Percentiles rank a stretch among this genome's conserved stretches.
Evolutionary conservation across 768 basidiomycete species (phyloP).

Genomic region (Cyclocybe aegerita): DNA sequence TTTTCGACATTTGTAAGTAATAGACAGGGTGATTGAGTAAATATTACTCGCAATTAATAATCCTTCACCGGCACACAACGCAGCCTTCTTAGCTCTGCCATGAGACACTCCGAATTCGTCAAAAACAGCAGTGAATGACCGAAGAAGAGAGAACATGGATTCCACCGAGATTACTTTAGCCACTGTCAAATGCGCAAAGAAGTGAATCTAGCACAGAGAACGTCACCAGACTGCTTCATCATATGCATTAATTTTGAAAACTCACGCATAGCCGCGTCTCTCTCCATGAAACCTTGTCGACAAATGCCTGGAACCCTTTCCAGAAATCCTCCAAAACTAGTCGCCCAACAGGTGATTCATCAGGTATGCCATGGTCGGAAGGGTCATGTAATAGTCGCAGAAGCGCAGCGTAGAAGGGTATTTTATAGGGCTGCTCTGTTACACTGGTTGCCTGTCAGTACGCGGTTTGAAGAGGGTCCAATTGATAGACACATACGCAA

Average conservation of each 20-base stretch:
- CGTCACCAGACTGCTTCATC: constrained; percentile 1
- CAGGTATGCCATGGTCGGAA: constrained; percentile 33
- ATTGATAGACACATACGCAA: constrained; percentile 47
- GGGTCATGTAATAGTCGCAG: constrained; percentile 65
- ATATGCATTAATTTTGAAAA: constrained; percentile 6
- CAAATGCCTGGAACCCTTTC: constrained; percentile 85
- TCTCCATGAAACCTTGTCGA: constrained; percentile 90
- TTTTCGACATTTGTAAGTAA: constrained; percentile 25
- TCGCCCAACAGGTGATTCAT: constrained; percentile 55
- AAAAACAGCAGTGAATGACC: constrained; percentile 82
- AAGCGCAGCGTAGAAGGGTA: constrained; percentile 83
- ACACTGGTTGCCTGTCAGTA: constrained; percentile 46
- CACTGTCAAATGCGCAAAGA: constrained; percentile 86
- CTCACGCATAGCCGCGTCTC: constrained; percentile 86
- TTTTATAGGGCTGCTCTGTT: constrained; percentile 93
- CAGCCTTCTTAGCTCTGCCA: constrained; percentile 80
- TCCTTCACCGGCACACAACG: constrained; percentile 79
- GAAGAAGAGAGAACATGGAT: constrained; percentile 79
- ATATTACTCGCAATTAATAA: constrained; percentile 59
- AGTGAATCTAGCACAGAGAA: constrained; percentile 65
- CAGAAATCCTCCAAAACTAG: constrained; percentile 86
- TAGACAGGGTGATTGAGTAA: background rate
- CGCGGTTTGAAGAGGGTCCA: background rate
- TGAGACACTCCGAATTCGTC: constrained; percentile 89
- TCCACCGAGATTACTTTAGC: constrained; percentile 72